Evolutionary conservation across 192 early-diverging fungal genomes (phyloP), one percentile per base, ranked within the genome.

Genomic region (Linnemannia elongata): DNA sequence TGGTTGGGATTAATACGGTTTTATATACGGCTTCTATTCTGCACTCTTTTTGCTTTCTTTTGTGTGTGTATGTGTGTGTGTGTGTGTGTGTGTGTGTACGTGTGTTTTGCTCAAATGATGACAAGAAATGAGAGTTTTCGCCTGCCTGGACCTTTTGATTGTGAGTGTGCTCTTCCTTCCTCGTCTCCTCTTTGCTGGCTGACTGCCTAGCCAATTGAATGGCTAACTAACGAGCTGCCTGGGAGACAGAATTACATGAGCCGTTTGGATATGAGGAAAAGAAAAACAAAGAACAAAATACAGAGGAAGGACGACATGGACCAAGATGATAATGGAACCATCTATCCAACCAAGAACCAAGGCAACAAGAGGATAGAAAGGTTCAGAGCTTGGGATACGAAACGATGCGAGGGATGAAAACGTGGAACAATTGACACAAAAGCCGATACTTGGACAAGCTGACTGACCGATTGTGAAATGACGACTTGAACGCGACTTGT

Each of bases 401-500:
- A 27, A n/a, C n/a, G 24, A 55, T 20, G 54, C 10, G 24, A 4
- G 6, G 54, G 54, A 1, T 66, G 60, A 12, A 33, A 66, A 33
- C 60, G 60, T 55, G 4, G 54, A 55, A 55, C 54, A 55, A 12
- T 22, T 4, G 6, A 22, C 54, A 55, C 54, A n/a, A n/a, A n/a
- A n/a, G n/a, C n/a, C n/a, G n/a, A n/a, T n/a, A 55, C 17, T 55
- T 55, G 54, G 54, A 55, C 20, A 52, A 4, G 22, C 54, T 55
- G 49, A 52, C 18, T 52, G 15, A 18, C 18, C 18, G 49, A 52
- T 13, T 66, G 13, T 66, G 60, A 30, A 66, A 12, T 66, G 30
- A 66, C 12, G 60, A 66, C 60, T 33, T 66, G 60, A 30, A 66
- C 60, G 60, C 60, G 60, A 66, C 60, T 68, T 41, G 38, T 42